phyloP scores from a whole-genome alignment of 495 filamentous ascomycete genomes.

The Lentithecium fluviatile region DNA sequence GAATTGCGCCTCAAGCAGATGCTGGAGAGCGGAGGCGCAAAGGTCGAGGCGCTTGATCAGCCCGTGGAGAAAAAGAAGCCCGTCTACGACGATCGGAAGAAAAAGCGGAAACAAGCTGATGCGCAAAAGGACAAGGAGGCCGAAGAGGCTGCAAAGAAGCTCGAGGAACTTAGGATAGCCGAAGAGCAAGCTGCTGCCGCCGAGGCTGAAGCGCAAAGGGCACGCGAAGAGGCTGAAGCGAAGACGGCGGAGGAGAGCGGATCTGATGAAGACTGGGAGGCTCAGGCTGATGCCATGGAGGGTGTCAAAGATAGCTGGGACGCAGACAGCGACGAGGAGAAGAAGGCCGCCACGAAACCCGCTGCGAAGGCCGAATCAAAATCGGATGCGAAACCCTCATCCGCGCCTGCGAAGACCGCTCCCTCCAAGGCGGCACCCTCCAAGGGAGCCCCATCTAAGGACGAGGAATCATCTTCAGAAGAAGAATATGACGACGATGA shows the following conservation, averaged over 20 bases:
- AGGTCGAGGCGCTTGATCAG: conserved; percentile 70
- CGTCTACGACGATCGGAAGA: conserved; percentile 70
- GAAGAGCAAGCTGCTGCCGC: conserved; percentile 46
- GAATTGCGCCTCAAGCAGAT: conserved; percentile 91
- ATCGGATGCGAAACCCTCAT: too few relatives aligned
- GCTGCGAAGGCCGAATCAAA: conserved; percentile 20
- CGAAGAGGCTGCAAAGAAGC: conserved; percentile 57
- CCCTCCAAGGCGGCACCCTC: conserved; percentile 38
- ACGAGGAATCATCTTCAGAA: conserved; percentile 40
- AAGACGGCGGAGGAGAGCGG: conserved; percentile 57
- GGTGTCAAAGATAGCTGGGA: conserved; percentile 96
- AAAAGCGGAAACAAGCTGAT: conserved; percentile 61
- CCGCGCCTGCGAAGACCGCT: conserved; percentile 4
- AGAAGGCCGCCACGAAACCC: conserved; percentile 43
- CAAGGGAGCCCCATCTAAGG: conserved; percentile 43
- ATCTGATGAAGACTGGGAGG: conserved; percentile 84
- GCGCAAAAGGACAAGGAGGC: conserved; percentile 47
- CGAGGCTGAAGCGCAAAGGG: conserved; percentile 52
- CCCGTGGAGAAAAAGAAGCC: conserved; percentile 68
- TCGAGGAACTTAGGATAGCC: conserved; percentile 44
- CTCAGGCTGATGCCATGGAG: conserved; percentile 71
- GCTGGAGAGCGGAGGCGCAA: conserved; percentile 75
- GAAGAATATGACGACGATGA: conserved; percentile 58
- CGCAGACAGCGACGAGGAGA: conserved; percentile 73
- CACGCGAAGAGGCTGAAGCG: conserved; percentile 58